Conservation (phyloP, 169 alveolate genomes). For the Besnoitia besnoiti region DNA sequence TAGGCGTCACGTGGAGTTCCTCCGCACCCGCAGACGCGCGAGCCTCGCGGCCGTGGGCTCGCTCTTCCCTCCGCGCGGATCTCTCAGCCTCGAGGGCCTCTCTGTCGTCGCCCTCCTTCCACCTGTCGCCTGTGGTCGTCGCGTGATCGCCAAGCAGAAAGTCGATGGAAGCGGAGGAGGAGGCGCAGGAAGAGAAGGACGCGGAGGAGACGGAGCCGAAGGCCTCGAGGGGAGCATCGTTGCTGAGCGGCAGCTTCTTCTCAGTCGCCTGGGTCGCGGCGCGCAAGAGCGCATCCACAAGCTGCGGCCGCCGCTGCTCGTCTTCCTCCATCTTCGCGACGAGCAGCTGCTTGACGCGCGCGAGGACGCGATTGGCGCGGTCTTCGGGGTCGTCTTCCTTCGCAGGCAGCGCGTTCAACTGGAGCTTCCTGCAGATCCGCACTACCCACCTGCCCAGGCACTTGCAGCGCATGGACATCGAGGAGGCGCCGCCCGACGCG, state of each 20-base stretch:
- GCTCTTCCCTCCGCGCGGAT: too few relatives aligned
- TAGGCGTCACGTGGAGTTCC: too few relatives aligned
- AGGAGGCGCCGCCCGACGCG: neutral
- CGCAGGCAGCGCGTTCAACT: slow-evolving; percentile 52
- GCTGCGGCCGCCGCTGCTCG: neutral
- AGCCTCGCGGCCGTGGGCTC: too few relatives aligned
- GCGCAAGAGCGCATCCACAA: neutral
- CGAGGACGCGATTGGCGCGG: slow-evolving; percentile 46
- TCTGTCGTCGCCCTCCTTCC: neutral
- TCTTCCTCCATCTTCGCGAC: slow-evolving; percentile 52
- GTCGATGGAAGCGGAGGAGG: neutral
- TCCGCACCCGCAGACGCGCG: too few relatives aligned
- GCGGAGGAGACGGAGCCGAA: too few relatives aligned
- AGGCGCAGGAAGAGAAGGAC: too few relatives aligned
- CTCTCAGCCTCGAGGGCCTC: neutral
- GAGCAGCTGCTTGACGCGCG: slow-evolving; percentile 42
- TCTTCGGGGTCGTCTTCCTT: slow-evolving; percentile 28
- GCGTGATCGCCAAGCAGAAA: neutral
- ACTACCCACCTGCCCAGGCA: slow-evolving; percentile 58
- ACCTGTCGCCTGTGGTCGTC: too few relatives aligned
- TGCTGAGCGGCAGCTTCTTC: neutral
- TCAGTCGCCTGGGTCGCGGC: neutral
- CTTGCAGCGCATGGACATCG: slow-evolving; percentile 51
- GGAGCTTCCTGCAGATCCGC: slow-evolving; percentile 52
- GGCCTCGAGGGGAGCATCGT: too few relatives aligned